phyloP scores from a whole-genome alignment of 768 basidiomycete species.

The Macrolepiota albuminosa region DNA sequence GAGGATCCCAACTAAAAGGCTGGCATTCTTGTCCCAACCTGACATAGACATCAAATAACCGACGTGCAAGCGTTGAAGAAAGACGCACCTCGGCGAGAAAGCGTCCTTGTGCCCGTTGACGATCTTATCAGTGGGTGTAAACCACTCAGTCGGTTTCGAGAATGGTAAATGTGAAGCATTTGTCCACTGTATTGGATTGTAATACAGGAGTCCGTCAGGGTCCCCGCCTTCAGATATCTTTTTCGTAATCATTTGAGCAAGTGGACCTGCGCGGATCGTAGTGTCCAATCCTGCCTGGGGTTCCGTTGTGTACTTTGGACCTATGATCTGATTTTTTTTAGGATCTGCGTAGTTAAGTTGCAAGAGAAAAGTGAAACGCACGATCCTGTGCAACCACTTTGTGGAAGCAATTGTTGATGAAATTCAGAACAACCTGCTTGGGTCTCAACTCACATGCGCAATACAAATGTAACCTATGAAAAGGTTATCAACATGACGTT shows the following conservation, averaged over 20 bases:
- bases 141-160: conserved; percentile 39
- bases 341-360: not conserved
- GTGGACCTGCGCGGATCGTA: conserved; percentile 39
- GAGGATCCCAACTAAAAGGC: conserved; percentile 28
- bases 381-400: conserved; percentile 43
- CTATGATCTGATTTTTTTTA: conserved; percentile 35
- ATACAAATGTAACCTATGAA: conserved; percentile 50
- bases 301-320: conserved; percentile 43
- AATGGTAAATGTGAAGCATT: conserved; percentile 43
- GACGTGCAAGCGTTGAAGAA: not conserved
- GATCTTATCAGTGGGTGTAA: conserved; percentile 32
- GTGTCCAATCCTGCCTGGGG: conserved; percentile 56
- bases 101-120: conserved; percentile 48
- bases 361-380: conserved; percentile 16
- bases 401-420: not conserved
- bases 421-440: too few relatives aligned
- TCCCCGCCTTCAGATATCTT: conserved; percentile 37
- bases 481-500: not conserved
- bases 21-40: conserved; percentile 46
- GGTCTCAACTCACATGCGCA: conserved; percentile 40
- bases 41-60: not conserved
- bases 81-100: conserved; percentile 42
- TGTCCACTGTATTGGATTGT: conserved; percentile 45
- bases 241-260: conserved; percentile 46
- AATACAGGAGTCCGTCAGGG: conserved; percentile 39